These are phyloP conservation scores for Tagetes patula DNA, from an alignment of 129 eudicot species.

Conservation along the genomic window DNA sequence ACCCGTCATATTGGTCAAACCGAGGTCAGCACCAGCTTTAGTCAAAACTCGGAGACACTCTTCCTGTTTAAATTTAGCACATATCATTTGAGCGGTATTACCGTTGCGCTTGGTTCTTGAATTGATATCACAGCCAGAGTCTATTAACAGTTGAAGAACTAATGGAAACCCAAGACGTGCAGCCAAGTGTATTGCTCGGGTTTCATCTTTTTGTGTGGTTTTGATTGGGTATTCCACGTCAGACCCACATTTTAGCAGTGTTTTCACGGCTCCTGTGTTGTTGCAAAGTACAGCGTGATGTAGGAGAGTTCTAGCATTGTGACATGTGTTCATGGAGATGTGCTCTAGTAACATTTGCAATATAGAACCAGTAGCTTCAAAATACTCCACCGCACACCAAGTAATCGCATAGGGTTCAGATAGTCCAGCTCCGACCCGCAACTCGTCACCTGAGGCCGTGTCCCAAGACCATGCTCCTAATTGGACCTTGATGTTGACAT, in stretches of 20 bases:
- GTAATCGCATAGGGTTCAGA: conserved; percentile 71
- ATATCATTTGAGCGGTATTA: conserved; percentile 74
- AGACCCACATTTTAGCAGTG: conserved; percentile 57
- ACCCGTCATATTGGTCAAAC: conserved; percentile 49
- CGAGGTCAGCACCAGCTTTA: conserved; percentile 81
- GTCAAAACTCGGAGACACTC: conserved; percentile 67
- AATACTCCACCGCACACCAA: conserved; percentile 96
- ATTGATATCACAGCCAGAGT: conserved; percentile 65
- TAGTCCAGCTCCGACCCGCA: conserved; percentile 91
- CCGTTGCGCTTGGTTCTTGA: conserved; percentile 47
- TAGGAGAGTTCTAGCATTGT: conserved; percentile 68
- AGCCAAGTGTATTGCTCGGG: conserved; percentile 76
- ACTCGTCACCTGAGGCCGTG: conserved; percentile 72
- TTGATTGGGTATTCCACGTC: conserved; percentile 52
- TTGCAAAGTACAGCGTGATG: conserved; percentile 89
- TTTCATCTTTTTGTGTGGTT: conserved; percentile 46
- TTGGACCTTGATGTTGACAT: conserved; percentile 57
- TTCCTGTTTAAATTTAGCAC: conserved; percentile 54
- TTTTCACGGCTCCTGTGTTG: conserved; percentile 51
- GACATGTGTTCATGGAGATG: conserved; percentile 39
- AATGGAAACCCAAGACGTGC: conserved; percentile 63
- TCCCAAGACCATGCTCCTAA: conserved; percentile 99
- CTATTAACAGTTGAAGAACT: conserved; percentile 51
- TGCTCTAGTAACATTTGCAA: conserved; percentile 66
- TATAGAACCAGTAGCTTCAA: conserved; percentile 75